Base-by-base conservation (phyloP, 345 rosid species). In the Brassica incana region DNA sequence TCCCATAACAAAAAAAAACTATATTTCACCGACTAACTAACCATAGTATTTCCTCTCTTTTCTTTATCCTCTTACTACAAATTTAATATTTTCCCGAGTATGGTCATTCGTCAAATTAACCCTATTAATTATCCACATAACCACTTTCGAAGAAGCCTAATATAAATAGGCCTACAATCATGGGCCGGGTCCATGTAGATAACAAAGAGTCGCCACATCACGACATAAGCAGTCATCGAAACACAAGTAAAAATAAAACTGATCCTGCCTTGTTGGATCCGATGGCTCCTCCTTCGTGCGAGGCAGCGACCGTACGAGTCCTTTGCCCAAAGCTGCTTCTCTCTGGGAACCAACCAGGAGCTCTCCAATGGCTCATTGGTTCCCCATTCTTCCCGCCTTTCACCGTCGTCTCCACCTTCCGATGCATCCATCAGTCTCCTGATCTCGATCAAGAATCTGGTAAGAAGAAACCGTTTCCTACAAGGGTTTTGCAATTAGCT, bases 281-380 rank as follows among this genome's bases (percentile, higher is more conserved):
- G 64, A 89, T 88, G 93, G 85, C 77, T 77, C 78, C 79, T 65
- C 14, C 5, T 35, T 35, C 48, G 66, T 65, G 74, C 79, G 85
- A 78, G 27, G 16, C 75, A 43, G 63, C 80, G 60, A 84, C 80
- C 79, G 67, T 94, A 38, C 86, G 82, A 71, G 74, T 92, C 35
- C 81, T 90, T 25, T 90, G 92, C 80, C 81, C 84, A 16, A 88
- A 86, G 80, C 85, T 87, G 8, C 56, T 89, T 11, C 80, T 89
- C 14, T 79, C 74, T 48, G 72, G 67, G 25, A 83, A 80, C 59
- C 88, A 86, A 48, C 75, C 88, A 23, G 92, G 85, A 23, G 40
- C 71, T 50, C 88, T 92, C 43, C 97, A 89, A 79, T 92, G 99
- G 99, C 91, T 95, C 5, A 86, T 91, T 71, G 97, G 97, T 48